Base-by-base conservation (phyloP, 2,329 filamentous ascomycete species). In the Neonectria magnoliae region DNA sequence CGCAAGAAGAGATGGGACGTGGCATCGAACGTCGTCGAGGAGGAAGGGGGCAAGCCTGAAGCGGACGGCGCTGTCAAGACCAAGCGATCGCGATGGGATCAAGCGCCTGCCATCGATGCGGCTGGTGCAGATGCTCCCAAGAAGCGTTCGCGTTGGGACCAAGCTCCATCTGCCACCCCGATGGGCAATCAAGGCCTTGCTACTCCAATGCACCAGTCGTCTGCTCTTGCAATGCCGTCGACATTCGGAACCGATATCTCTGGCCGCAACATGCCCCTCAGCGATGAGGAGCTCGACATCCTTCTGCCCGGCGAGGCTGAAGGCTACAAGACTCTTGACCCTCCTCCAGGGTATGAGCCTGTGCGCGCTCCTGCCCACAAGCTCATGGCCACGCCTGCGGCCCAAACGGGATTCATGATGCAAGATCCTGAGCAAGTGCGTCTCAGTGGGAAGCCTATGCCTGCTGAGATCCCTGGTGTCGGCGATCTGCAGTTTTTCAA, bases 401-500 rank as follows among this genome's bases (percentile, higher is more conserved):
- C 93, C n/a, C 85, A 92, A 25, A 88, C 87, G 45, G 96, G 96
- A 2, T 99, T 98, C 82, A 96, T 97, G 91, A 97, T 98, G 89
- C 96, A 98, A 77, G 94, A 99, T 71, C 93, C 94, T 9, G 94
- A 97, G 71, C 94, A 92, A 76, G 89, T 90, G 64, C 88, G 93
- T 68, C 84, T 92, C 54, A 88, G 95, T 76, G 93, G 94, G 71
- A 97, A 97, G 81, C 93, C 97, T 71, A 88, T 98, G 74, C 93
- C 95, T 9, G 97, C 93, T 4, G 95, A 98, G 76, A 98, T 99
- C 41, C 94, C 96, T 4, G 96, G 96, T 42, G 94, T 99, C 54
- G 94, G 94, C 42, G 96, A 99, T 78, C 82, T 99, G 56, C 94
- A 98, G 71, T 99, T 98, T 78, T 97, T 99, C 87, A 99, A 99